Base-by-base conservation (phyloP, 2,329 filamentous ascomycete genomes). In the Diaporthe citriasiana region DNA sequence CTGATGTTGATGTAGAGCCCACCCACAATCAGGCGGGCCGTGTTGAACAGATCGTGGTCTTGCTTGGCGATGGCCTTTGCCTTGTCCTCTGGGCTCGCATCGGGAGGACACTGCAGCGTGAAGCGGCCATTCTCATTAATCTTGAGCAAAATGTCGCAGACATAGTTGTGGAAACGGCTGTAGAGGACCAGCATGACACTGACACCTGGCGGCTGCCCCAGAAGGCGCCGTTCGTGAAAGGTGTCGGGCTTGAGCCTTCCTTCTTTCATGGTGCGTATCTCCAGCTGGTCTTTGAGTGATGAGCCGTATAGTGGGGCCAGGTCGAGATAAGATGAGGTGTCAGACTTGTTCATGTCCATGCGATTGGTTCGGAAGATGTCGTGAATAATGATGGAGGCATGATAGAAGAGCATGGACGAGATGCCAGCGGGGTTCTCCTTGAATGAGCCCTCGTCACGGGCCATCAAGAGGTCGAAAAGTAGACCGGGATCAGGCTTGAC, bases 261-360 rank as follows among this genome's bases (percentile, higher is more conserved):
- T 12, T 74, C 47, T 19, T 74, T 50, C 47, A 65, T 65, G 7
- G 47, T 42, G 27, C 72, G 72, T 6, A 95, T 89, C 13, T 76
- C 93, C 90, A 35, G 85, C 83, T 78, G 90, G 86, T 56, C 89
- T 90, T 68, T 89, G 79, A 92, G 89, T 76, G 90, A 92, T 78
- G 89, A 92, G 4, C 93, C 93, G 77, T 95, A 95, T 4, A 95
- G 84, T 0, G 93, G 93, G 0, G 91, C 88, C 1, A 95, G 85
- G 78, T 95, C 93, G 33, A 95, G 87, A 76, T 95, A 95, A 0
- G 93, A 94, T 0, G 92, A 94, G 0, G 92, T 94, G 76, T 90
- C 85, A 0, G 90, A 93, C 72, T 89, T 90, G 72, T 89, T 90
- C 78, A 86, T 88, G 80, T 95, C 91, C 7, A 84, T 84, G 35